Conservation (phyloP, 1,284 basidiomycete genomes). For the Ustilago sp. region DNA sequence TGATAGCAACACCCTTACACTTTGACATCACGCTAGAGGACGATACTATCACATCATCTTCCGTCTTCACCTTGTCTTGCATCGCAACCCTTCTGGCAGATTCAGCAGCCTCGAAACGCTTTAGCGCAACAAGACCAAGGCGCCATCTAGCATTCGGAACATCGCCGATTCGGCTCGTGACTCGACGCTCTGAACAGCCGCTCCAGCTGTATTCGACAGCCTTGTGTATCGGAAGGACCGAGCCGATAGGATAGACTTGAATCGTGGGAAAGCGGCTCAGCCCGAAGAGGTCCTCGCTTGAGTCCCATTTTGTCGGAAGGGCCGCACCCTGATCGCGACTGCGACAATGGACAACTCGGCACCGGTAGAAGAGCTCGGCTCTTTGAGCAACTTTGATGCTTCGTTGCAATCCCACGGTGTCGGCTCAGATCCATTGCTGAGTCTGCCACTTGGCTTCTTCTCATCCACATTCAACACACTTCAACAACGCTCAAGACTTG, state of each 20-base stretch:
- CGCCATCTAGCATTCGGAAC: not conserved
- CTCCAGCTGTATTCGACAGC: not conserved
- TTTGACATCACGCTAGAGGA: not conserved
- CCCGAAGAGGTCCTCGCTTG: not conserved
- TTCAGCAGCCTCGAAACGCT: not conserved
- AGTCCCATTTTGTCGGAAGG: not conserved
- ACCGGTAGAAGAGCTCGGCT: slow-evolving; percentile 37
- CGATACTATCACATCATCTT: not conserved
- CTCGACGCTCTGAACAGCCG: not conserved
- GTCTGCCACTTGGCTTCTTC: slow-evolving; percentile 33
- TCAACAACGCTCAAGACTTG: slow-evolving; percentile 10
- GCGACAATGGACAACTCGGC: slow-evolving; percentile 26
- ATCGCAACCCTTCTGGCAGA: not conserved
- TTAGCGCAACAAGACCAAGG: not conserved
- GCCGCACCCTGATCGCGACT: not conserved
- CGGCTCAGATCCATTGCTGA: slow-evolving; percentile 28
- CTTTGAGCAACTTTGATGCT: slow-evolving; percentile 23
- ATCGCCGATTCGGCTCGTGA: not conserved
- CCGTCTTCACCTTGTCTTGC: not conserved
- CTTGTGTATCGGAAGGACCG: not conserved
- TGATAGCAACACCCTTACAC: not conserved
- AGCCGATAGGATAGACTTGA: not conserved
- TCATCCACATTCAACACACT: slow-evolving; percentile 27
- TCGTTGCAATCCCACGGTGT: slow-evolving; percentile 27
- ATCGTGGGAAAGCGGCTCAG: not conserved